Conservation (phyloP, 768 basidiomycete genomes). For the Mycena leptocephala region DNA sequence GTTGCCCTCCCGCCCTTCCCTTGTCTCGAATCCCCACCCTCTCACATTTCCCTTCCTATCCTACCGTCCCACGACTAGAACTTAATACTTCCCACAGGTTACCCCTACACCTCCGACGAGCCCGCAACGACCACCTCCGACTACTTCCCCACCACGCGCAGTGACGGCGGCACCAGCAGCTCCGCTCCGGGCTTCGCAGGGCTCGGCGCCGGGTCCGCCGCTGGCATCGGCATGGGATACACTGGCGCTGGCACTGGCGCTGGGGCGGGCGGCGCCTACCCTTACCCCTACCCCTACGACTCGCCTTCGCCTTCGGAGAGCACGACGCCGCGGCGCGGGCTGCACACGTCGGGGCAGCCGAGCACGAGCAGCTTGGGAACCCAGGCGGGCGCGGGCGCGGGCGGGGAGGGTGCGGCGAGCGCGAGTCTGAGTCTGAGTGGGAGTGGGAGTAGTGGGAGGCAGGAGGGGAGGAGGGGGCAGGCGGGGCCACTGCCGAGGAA, state of each 20-base stretch:
- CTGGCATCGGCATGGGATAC: neutral
- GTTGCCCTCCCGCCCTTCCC: too few species aligned
- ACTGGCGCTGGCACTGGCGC: neutral
- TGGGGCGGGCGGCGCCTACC: neutral
- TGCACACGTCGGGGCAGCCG: slow-evolving; percentile 28
- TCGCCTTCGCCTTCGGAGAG: too few species aligned
- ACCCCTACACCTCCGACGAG: neutral
- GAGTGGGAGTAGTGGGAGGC: neutral
- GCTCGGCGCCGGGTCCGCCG: slow-evolving; percentile 10
- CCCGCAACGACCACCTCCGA: neutral
- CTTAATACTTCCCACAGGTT: slow-evolving; percentile 1
- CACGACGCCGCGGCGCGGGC: slow-evolving; percentile 13
- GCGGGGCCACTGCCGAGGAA: slow-evolving; percentile 33
- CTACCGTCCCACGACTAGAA: too few species aligned
- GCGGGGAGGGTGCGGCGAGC: neutral
- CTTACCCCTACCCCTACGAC: too few species aligned
- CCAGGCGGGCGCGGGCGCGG: neutral
- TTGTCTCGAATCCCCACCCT: too few species aligned
- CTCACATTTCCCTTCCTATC: too few species aligned
- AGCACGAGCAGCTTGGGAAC: slow-evolving; percentile 8
- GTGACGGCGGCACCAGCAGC: slow-evolving; percentile 7
- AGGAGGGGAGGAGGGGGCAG: neutral
- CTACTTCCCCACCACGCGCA: slow-evolving; percentile 5
- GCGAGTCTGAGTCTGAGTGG: neutral
- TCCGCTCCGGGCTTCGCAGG: slow-evolving; percentile 15